Conservation (phyloP, 179 eudicot species). For the Patellifolia procumbens region DNA sequence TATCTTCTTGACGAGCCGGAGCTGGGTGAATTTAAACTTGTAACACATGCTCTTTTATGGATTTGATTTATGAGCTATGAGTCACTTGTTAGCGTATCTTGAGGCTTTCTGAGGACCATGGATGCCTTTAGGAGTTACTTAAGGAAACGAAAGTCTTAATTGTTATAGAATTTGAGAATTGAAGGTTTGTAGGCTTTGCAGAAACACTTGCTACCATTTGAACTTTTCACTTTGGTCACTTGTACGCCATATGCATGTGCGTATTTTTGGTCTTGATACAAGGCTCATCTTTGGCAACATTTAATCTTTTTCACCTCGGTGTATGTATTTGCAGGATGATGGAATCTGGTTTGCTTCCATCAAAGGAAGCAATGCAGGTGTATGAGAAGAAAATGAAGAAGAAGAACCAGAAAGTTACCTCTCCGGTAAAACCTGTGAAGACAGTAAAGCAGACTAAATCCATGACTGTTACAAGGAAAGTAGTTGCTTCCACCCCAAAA, state of each 20-base stretch:
- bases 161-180: background rate
- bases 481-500: constrained; percentile 33
- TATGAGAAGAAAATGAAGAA: constrained; percentile 57
- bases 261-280: too few relatives aligned
- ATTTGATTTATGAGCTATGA: too few relatives aligned
- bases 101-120: background rate
- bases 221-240: too few relatives aligned
- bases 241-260: too few relatives aligned
- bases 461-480: constrained; percentile 45
- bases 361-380: constrained; percentile 55
- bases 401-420: constrained; percentile 49
- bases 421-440: constrained; percentile 53
- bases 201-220: too few relatives aligned
- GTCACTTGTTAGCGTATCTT: too few relatives aligned
- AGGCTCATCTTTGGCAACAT: background rate
- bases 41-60: background rate
- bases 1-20: too few relatives aligned
- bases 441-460: constrained; percentile 44
- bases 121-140: background rate
- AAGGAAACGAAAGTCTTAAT: background rate
- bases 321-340: constrained; percentile 61
- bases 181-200: background rate
- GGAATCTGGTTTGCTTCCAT: constrained; percentile 74
- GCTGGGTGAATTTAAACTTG: too few relatives aligned
- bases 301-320: background rate